Evolutionary conservation across 2,329 filamentous ascomycete genomes (phyloP), one percentile per base, ranked within the genome.

Genomic region (Colletotrichum aenigma): DNA sequence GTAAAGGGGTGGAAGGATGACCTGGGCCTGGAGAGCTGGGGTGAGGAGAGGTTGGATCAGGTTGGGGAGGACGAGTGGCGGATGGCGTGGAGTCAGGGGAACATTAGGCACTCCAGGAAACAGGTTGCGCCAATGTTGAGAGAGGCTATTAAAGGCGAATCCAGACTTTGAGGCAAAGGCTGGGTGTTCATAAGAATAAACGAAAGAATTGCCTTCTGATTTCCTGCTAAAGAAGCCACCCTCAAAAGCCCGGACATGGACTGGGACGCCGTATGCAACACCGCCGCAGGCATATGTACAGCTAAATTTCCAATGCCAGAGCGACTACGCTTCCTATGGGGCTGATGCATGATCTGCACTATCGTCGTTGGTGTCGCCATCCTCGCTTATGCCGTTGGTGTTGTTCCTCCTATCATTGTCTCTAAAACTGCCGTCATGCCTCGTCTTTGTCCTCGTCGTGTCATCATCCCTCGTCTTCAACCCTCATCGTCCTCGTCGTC

Each of bases 111-210:
- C 73, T 93, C 92, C 79, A 86, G 93, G 78, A 94, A 94, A 84
- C 92, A 95, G 82, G 89, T 96, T 30, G 93, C 91, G 36, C 91
- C 94, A 15, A 87, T 94, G 78, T 80, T 94, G 80, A 89, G 92
- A 73, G 89, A 93, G 77, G 88, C 87, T 0, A 86, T 92, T 81
- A 85, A 83, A 58, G 64, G 56, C 3, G 28, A 30, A 3, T 9
- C 69, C 10, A 61, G 43, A 36, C 43, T 75, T 21, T 75, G 32
- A 75, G 2, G 9, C 6, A 48, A 24, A 16, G 21, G 10, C 4
- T 38, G 21, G 48, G 6, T 4, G 13, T 9, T 15, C 1, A 52
- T 32, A 0, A 0, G 1, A 48, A 48, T 21, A 7, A 4, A 21
- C 9, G 38, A 48, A 48, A 48, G 43, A 13, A 13, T 3, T 21